Evolutionary conservation across 2,329 filamentous ascomycete genomes (phyloP).

Genomic region (Fusarium dlaminii): DNA sequence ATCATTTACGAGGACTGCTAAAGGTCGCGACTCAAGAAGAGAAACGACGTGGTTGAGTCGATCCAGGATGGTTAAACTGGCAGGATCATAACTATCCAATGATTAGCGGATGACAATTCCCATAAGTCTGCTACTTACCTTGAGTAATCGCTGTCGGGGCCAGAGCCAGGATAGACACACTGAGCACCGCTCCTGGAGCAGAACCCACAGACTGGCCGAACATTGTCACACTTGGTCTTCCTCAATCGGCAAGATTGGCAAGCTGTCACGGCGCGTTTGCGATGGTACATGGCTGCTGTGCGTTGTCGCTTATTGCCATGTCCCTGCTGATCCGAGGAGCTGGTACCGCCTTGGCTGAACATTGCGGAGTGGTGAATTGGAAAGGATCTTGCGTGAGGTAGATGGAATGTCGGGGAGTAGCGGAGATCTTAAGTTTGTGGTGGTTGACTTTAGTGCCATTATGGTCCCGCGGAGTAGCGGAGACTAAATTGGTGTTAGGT

Average conservation of each 20-base stretch:
- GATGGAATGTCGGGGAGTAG: not conserved
- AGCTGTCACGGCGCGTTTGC: slow-evolving; percentile 1
- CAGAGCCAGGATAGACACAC: not conserved
- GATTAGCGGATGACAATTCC: accelerated
- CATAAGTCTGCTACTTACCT: not conserved
- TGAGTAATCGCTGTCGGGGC: not conserved
- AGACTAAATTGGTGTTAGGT: not conserved
- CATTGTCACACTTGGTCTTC: slow-evolving; percentile 24
- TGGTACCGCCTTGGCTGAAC: not conserved
- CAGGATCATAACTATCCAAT: not conserved
- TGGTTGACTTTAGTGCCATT: not conserved
- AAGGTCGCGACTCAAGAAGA: not conserved
- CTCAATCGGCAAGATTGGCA: slow-evolving; percentile 21
- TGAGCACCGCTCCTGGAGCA: not conserved
- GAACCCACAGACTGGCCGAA: slow-evolving; percentile 1
- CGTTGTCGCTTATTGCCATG: not conserved
- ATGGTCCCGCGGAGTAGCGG: not conserved
- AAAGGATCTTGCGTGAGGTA: not conserved
- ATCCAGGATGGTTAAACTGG: not conserved
- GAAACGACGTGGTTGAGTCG: not conserved
- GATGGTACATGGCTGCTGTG: not conserved
- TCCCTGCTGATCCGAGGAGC: not conserved
- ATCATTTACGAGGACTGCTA: not conserved
- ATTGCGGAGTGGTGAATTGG: not conserved
- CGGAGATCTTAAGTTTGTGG: not conserved